These are phyloP conservation scores for Tuber indicum DNA, from an alignment of 495 filamentous ascomycete species.

Conservation along the genomic window DNA sequence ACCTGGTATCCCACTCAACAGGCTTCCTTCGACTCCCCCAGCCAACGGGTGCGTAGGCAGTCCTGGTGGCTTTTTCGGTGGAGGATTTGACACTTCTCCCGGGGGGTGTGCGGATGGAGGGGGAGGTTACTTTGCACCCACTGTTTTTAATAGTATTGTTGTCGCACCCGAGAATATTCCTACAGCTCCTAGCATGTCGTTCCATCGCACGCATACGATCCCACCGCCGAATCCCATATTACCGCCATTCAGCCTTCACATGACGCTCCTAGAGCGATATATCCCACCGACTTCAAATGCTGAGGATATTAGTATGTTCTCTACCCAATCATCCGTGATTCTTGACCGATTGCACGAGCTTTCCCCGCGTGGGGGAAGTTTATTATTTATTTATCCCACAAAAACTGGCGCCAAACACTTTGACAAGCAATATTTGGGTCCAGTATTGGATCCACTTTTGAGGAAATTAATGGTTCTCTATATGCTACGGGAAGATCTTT, in stretches of 20 bases:
- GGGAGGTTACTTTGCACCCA: conserved; percentile 42
- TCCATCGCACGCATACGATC: conserved; percentile 36
- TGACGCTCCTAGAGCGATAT: conserved; percentile 64
- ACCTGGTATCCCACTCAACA: conserved; percentile 36
- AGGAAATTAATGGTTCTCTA: conserved; percentile 61
- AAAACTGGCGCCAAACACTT: conserved; percentile 58
- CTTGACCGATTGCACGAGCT: conserved; percentile 62
- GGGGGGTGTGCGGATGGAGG: conserved; percentile 10
- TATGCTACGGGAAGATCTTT: conserved; percentile 56
- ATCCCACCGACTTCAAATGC: conserved; percentile 58
- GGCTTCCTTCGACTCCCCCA: conserved; percentile 38
- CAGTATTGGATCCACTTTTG: conserved; percentile 61
- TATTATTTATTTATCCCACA: conserved; percentile 68
- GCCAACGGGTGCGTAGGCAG: conserved; percentile 13
- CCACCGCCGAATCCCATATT: conserved; percentile 57
- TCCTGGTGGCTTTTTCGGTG: conserved; percentile 13
- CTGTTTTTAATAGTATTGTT: conserved; percentile 42
- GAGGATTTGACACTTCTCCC: conserved; percentile 30
- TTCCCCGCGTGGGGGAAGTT: conserved; percentile 52
- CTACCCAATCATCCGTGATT: conserved; percentile 54
- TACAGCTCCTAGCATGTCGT: conserved; percentile 37
- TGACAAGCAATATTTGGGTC: conserved; percentile 58
- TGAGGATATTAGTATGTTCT: conserved; percentile 59
- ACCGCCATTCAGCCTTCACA: conserved; percentile 57
- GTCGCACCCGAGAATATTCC: conserved; percentile 39